These are phyloP conservation scores for Psidium guajava DNA, from an alignment of 345 rosid species.

Conservation along the genomic window DNA sequence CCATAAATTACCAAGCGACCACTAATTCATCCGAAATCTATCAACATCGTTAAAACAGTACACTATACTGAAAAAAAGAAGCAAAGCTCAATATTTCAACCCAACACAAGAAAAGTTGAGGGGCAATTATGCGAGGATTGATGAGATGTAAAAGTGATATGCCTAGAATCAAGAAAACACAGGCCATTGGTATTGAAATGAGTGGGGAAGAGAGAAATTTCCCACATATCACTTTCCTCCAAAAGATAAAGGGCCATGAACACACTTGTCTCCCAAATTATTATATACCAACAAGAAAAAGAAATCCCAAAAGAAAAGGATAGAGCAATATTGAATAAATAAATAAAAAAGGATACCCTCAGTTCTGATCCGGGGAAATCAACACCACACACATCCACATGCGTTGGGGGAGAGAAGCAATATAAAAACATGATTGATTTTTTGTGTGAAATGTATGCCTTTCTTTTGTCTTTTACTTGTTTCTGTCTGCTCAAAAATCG, in stretches of 20 bases:
- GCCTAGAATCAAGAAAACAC: not conserved
- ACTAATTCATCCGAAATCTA: not conserved
- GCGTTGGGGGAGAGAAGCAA: not conserved
- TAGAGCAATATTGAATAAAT: not conserved
- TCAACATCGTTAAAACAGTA: not conserved
- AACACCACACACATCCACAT: constrained; percentile 9
- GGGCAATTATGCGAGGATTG: not conserved
- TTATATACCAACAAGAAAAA: not conserved
- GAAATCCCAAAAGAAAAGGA: not conserved
- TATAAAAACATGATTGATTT: not conserved
- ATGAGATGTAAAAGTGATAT: not conserved
- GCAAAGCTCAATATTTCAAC: not conserved
- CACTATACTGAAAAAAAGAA: not conserved
- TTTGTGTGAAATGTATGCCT: not conserved
- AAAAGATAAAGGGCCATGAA: constrained; percentile 3
- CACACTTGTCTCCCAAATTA: not conserved
- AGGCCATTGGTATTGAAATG: not conserved
- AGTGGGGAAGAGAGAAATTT: constrained; percentile 3
- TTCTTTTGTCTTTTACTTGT: not conserved
- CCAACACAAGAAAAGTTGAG: not conserved
- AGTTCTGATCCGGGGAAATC: constrained; percentile 4
- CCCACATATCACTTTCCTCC: constrained; percentile 4
- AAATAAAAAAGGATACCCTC: not conserved
- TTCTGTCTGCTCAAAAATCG: not conserved
- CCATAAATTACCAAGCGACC: not conserved